Percentiles rank a stretch among this genome's conserved stretches.
Evolutionary conservation across 116 monocot genomes (phyloP).

Genomic region (Zostera marina): DNA sequence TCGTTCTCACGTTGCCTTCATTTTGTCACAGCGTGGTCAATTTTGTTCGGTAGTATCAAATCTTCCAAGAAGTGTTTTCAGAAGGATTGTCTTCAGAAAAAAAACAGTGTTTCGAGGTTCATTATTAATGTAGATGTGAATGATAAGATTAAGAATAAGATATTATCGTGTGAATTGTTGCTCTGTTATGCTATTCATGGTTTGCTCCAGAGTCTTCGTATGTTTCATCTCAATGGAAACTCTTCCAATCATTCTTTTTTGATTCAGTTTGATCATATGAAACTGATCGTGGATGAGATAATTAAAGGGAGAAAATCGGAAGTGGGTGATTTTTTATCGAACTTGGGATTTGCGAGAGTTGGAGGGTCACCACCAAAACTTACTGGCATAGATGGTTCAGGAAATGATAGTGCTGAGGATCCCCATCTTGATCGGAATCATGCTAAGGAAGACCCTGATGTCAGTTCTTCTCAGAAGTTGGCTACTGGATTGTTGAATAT

Average conservation of each 20-base stretch:
- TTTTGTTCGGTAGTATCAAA: conserved; percentile 29
- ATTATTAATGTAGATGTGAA: not conserved
- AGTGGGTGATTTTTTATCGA: conserved; percentile 39
- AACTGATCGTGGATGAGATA: conserved; percentile 26
- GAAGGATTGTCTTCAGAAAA: conserved; percentile 11
- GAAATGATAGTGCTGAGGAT: conserved; percentile 11
- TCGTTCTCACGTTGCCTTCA: conserved; percentile 25
- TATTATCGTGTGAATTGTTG: conserved; percentile 22
- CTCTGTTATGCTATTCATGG: conserved; percentile 25
- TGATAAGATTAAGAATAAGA: not conserved
- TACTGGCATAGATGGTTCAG: conserved; percentile 15
- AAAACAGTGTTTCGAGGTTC: not conserved
- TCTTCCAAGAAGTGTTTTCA: conserved; percentile 39
- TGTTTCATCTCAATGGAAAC: conserved; percentile 8
- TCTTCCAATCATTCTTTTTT: not conserved
- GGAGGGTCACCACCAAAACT: conserved; percentile 35
- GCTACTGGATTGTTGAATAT: conserved; percentile 46
- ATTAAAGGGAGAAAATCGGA: conserved; percentile 35
- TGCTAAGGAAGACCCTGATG: conserved; percentile 24
- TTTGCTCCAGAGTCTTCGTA: conserved; percentile 28
- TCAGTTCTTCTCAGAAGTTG: conserved; percentile 30
- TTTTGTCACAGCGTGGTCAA: conserved; percentile 18
- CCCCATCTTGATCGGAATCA: not conserved
- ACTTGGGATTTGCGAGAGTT: conserved; percentile 59
- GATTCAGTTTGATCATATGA: conserved; percentile 27